Evolutionary conservation across 116 monocot genomes (phyloP), one percentile per base, ranked within the genome.

Genomic region (Zostera marina): DNA sequence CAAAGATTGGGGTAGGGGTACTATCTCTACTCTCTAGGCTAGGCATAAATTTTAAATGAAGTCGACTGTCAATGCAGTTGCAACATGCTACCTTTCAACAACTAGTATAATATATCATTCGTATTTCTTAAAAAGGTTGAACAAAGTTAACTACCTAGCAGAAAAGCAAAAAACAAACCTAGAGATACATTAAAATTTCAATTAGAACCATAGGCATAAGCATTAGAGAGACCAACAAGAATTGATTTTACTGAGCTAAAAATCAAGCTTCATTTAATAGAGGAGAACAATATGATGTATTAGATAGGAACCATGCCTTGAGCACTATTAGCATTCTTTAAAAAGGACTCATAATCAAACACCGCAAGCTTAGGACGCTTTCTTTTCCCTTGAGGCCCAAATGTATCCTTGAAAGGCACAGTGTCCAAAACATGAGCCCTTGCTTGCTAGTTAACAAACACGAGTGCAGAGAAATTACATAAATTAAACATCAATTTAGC

Each of bases 381-480:
- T 48, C 91, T 72, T 67, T 79, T 91, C 45, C 70, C 74, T 68
- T 91, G 85, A 2, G 91, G 85, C 46, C 91, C 91, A 85, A 85
- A 93, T 66, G 76, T 77, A 87, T 93, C 88, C 38, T 54, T 67
- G 79, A 93, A 93, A 38, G 93, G 72, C 61, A 87, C 79, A 1
- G 67, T 77, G 32, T 88, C 84, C 26, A 93, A 75, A 60, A 93
- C 78, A 73, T 87, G 87, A 49, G 80, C 84, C 63, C 71, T 83
- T 5, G 84, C 81, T 83, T 87, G 84, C 93, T 87, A 72, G 11
- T 19, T 19, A 57, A 46, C 16, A 64, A 11, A 61, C 38, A 57
- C 56, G 13, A 12, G 7, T 47, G 43, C n/a, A 32, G 32, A 13
- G 25, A 21, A 23, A 61, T 14, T 19, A 25, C 46, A 47, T 4